These are phyloP conservation scores for Spiromastix sp. DNA, from an alignment of 2,329 filamentous ascomycete genomes.

Conservation along the genomic window DNA sequence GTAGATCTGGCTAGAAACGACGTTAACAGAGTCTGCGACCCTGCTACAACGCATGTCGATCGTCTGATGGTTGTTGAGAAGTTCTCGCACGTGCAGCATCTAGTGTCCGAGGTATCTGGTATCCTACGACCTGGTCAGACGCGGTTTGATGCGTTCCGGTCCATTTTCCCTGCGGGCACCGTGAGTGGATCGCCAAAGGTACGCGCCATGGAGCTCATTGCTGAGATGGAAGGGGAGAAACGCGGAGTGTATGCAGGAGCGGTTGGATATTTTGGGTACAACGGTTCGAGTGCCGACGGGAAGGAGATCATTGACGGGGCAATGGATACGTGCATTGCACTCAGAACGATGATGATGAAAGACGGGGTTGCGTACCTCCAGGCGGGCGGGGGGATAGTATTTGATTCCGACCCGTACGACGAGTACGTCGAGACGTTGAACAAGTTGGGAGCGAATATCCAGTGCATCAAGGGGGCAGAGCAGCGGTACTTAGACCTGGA, in stretches of 20 bases:
- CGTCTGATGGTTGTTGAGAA: conserved; percentile 87
- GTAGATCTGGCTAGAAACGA: conserved; percentile 95
- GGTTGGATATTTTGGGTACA: conserved; percentile 93
- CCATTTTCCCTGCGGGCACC: conserved; percentile 93
- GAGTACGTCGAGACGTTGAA: conserved; percentile 97
- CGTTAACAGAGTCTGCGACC: conserved; percentile 90
- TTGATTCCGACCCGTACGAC: conserved; percentile 80
- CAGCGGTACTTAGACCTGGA: conserved; percentile 47
- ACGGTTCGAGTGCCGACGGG: conserved; percentile 55
- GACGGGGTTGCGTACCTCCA: conserved; percentile 87
- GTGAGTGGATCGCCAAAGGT: conserved; percentile 95
- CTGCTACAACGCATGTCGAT: conserved; percentile 79
- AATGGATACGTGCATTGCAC: conserved; percentile 78
- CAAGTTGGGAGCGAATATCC: conserved; percentile 83
- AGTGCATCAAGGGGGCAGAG: conserved; percentile 78
- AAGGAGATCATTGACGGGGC: conserved; percentile 58
- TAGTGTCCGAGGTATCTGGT: conserved; percentile 91
- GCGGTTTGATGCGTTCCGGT: conserved; percentile 88
- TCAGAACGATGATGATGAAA: conserved; percentile 91
- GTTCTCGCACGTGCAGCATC: conserved; percentile 95
- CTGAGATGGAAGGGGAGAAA: conserved; percentile 88
- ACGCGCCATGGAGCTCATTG: conserved; percentile 92
- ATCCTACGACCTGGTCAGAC: conserved; percentile 74
- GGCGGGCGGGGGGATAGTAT: conserved; percentile 77
- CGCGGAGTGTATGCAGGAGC: conserved; percentile 91